These are phyloP conservation scores for Atractiella rhizophila DNA, from an alignment of 768 basidiomycete genomes.

Conservation along the genomic window DNA sequence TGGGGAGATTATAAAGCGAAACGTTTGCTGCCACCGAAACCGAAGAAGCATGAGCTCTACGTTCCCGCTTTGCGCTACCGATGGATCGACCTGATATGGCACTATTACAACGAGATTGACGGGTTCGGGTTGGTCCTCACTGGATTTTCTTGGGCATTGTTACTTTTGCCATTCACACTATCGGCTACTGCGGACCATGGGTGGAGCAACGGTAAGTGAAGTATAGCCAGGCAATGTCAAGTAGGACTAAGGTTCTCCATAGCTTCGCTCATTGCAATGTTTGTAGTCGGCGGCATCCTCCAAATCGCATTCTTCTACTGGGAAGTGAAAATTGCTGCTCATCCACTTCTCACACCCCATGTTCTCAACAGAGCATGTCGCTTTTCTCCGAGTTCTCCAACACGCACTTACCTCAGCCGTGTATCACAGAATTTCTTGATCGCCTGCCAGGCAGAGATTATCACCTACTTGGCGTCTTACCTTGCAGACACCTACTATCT, in stretches of 20 bases:
- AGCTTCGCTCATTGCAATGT: conserved; percentile 18
- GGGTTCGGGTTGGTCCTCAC: conserved; percentile 8
- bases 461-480: no score
- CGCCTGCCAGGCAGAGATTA: no score
- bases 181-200: conserved; percentile 19
- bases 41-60: background rate
- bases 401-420: no score
- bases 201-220: conserved; percentile 16
- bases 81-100: conserved; percentile 8
- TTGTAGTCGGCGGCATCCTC: conserved; percentile 15
- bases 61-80: conserved; percentile 14
- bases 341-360: conserved; percentile 45
- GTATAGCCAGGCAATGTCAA: no score
- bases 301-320: conserved; percentile 17
- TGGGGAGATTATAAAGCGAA: no score
- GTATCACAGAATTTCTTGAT: no score
- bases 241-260: conserved; percentile 5
- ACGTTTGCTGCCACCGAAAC: background rate
- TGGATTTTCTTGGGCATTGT: conserved; percentile 11
- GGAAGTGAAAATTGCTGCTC: conserved; percentile 28
- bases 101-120: conserved; percentile 3
- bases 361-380: no score
- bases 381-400: no score
- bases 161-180: conserved; percentile 15
- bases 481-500: conserved; percentile 26